These are phyloP conservation scores for Xerocomus spinulosus DNA, from an alignment of 768 basidiomycete species.

Conservation along the genomic window DNA sequence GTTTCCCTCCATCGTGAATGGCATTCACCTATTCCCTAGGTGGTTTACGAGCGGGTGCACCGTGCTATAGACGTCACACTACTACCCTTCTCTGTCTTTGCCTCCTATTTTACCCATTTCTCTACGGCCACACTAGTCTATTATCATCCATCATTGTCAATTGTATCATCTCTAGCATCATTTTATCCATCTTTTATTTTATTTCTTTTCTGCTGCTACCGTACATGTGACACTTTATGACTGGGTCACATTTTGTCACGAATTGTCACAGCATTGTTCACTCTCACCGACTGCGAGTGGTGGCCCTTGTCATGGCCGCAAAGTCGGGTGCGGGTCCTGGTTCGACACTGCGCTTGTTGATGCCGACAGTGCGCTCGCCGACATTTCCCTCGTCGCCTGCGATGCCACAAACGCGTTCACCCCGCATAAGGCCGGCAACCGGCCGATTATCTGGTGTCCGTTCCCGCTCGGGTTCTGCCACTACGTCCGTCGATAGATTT, in stretches of 20 bases:
- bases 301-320: no score
- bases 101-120: not conserved
- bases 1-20: slow-evolving; percentile 13
- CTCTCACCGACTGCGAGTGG: no score
- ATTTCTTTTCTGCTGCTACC: not conserved
- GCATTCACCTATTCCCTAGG: slow-evolving; percentile 38
- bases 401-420: slow-evolving; percentile 19
- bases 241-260: slow-evolving; percentile 12
- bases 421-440: slow-evolving; percentile 22
- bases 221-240: slow-evolving; percentile 4
- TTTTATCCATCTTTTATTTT: not conserved
- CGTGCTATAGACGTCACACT: slow-evolving; percentile 37
- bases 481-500: slow-evolving; percentile 17
- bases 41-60: slow-evolving; percentile 74
- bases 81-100: slow-evolving; percentile 10
- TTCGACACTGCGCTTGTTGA: slow-evolving; percentile 22
- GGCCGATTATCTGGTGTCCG: slow-evolving; percentile 28
- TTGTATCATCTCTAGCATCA: slow-evolving; percentile 8
- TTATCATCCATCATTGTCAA: slow-evolving; percentile 7
- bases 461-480: slow-evolving; percentile 31
- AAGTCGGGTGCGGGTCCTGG: slow-evolving; percentile 1
- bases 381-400: slow-evolving; percentile 9
- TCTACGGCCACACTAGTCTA: slow-evolving; percentile 8
- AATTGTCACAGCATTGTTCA: no score
- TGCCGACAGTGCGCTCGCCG: slow-evolving; percentile 33